A percentile compares a stretch with the other conserved stretches of the same genome.
phyloP scores from a whole-genome alignment of 192 early-diverging fungal species.

The Backusella circina region DNA sequence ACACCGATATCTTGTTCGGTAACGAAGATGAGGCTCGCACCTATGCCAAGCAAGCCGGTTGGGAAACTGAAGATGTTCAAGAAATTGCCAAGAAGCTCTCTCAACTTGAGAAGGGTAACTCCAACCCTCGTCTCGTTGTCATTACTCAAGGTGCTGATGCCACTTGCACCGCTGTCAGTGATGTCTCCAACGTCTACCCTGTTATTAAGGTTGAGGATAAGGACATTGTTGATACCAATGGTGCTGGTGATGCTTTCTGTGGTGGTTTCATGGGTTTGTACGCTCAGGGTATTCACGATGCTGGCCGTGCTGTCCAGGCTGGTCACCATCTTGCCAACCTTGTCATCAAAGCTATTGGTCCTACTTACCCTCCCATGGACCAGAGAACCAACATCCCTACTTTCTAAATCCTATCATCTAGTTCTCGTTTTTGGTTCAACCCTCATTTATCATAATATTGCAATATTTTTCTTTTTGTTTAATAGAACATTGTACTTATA shows the following conservation, averaged over 20 bases:
- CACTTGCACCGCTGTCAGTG: constrained; percentile 69
- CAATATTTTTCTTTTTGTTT: neutral
- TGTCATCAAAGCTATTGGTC: constrained; percentile 78
- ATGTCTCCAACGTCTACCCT: constrained; percentile 56
- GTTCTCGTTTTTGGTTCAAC: neutral
- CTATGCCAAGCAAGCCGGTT: constrained; percentile 70
- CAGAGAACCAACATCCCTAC: constrained; percentile 25
- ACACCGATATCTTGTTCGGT: constrained; percentile 93
- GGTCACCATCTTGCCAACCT: constrained; percentile 90
- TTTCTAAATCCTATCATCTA: constrained; percentile 22
- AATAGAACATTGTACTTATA: constrained; percentile 5
- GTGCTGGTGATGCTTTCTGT: constrained; percentile 96
- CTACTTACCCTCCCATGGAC: constrained; percentile 60
- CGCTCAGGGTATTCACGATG: constrained; percentile 66
- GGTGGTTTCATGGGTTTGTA: constrained; percentile 90
- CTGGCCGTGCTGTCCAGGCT: constrained; percentile 67
- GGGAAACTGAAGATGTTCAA: constrained; percentile 70
- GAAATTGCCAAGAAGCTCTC: constrained; percentile 81
- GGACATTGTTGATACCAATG: constrained; percentile 95
- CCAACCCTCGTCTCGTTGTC: constrained; percentile 79
- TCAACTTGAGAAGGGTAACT: constrained; percentile 77
- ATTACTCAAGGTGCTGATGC: constrained; percentile 85
- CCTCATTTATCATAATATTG: neutral
- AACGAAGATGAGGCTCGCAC: constrained; percentile 95
- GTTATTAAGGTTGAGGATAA: constrained; percentile 53